Conservation (phyloP, 768 basidiomycete species). For the Lactarius quietus region DNA sequence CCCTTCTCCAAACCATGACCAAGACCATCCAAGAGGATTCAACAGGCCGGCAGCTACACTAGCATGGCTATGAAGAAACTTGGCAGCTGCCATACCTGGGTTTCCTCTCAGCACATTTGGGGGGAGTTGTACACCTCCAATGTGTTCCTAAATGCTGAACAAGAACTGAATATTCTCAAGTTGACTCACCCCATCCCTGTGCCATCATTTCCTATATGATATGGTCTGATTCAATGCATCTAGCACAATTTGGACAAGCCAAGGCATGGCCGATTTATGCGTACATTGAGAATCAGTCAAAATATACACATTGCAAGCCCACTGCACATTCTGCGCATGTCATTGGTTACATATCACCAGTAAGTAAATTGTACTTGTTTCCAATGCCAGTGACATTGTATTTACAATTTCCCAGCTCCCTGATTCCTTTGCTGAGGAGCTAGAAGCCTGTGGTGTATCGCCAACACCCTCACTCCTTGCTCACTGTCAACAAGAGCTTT, state of each 20-base stretch:
- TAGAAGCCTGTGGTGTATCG: neutral
- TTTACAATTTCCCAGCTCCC: slow-evolving; percentile 19
- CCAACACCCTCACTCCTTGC: slow-evolving; percentile 14
- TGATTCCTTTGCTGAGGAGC: slow-evolving; percentile 22
- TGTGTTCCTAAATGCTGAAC: neutral
- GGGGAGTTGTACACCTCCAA: neutral
- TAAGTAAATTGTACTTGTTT: too few species aligned
- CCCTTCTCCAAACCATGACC: too few species aligned
- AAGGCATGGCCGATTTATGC: slow-evolving; percentile 30
- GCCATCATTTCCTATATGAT: slow-evolving; percentile 12
- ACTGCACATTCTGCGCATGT: slow-evolving; percentile 24
- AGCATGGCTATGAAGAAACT: slow-evolving; percentile 10
- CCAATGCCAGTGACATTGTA: too few species aligned
- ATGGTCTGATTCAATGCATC: slow-evolving; percentile 28
- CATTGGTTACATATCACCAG: slow-evolving; percentile 27
- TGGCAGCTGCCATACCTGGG: slow-evolving; percentile 28
- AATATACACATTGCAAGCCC: slow-evolving; percentile 22
- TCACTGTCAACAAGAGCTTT: slow-evolving; percentile 28
- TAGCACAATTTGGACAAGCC: slow-evolving; percentile 27
- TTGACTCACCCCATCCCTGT: slow-evolving; percentile 24
- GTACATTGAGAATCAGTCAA: slow-evolving; percentile 28
- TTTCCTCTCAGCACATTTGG: neutral
- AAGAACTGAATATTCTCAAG: neutral
- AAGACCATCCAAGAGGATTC: too few species aligned
- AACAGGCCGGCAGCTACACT: too few species aligned